Percentiles rank a stretch among this genome's conserved stretches.
These are phyloP conservation scores for Lactarius tabidus DNA, from an alignment of 768 basidiomycete species.

Conservation along the genomic window DNA sequence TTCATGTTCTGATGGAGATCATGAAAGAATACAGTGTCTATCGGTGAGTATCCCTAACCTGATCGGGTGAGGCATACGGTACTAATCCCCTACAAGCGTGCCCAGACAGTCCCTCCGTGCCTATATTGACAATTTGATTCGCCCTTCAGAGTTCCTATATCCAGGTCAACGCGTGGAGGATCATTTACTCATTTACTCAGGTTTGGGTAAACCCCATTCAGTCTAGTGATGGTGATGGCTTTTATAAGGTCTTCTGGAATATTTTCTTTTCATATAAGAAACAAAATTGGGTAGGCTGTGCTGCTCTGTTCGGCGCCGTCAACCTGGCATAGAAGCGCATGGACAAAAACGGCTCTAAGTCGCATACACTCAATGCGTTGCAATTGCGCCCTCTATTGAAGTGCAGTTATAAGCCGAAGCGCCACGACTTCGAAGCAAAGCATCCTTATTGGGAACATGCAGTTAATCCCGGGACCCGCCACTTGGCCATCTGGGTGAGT, in stretches of 20 bases:
- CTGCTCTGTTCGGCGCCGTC: neutral
- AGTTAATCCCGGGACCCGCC: neutral
- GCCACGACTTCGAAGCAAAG: conserved; percentile 10
- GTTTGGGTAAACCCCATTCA: conserved; percentile 20
- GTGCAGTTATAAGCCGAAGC: conserved; percentile 9
- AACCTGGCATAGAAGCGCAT: neutral
- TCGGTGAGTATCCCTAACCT: conserved; percentile 8
- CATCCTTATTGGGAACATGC: neutral
- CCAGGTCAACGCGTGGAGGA: conserved; percentile 6
- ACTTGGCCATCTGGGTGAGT: neutral
- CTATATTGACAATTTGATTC: conserved; percentile 13
- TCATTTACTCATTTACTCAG: conserved; percentile 19
- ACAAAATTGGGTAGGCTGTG: conserved; percentile 10
- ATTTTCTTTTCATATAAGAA: neutral
- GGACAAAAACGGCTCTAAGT: neutral
- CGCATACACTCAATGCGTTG: neutral
- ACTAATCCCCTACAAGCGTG: conserved; percentile 17
- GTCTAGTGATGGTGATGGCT: conserved; percentile 8
- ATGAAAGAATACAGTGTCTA: conserved; percentile 8
- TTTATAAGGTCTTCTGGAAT: conserved; percentile 6
- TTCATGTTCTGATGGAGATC: conserved; percentile 18
- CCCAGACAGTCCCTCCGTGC: conserved; percentile 11
- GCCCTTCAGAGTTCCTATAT: neutral
- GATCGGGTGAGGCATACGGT: neutral
- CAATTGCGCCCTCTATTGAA: neutral